These are phyloP conservation scores for Fusarium pseudocircinatum DNA, from an alignment of 2,329 filamentous ascomycete species.

Conservation along the genomic window DNA sequence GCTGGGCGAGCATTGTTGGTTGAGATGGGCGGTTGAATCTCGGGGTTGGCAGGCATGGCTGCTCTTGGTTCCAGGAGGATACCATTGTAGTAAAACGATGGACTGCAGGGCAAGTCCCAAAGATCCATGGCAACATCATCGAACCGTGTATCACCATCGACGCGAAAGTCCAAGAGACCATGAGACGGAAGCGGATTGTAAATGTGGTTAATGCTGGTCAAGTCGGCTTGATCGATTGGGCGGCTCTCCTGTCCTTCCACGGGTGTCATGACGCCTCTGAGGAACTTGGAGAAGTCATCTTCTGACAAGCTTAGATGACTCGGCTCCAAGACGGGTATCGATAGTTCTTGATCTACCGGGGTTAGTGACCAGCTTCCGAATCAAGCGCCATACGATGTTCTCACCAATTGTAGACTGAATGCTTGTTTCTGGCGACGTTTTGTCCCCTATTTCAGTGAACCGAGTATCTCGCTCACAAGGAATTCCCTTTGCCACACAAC, in stretches of 20 bases:
- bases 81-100: background rate
- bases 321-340: background rate
- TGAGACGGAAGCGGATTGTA: background rate
- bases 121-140: background rate
- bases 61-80: background rate
- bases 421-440: background rate
- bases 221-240: background rate
- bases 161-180: background rate
- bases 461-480: background rate
- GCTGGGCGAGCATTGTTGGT: background rate
- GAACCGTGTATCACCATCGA: background rate
- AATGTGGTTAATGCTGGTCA: background rate
- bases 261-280: background rate
- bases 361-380: background rate
- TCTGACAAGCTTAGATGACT: background rate
- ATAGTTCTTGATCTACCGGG: background rate
- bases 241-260: background rate
- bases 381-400: fast-evolving
- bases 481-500: background rate
- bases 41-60: fast-evolving
- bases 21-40: background rate
- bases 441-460: background rate
- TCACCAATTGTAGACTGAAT: background rate
- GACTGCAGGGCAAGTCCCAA: background rate
- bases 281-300: background rate